A percentile compares a stretch with the other conserved stretches of the same genome.
phyloP scores from a whole-genome alignment of 768 basidiomycete genomes.

The Pleurotus tuoliensis region DNA sequence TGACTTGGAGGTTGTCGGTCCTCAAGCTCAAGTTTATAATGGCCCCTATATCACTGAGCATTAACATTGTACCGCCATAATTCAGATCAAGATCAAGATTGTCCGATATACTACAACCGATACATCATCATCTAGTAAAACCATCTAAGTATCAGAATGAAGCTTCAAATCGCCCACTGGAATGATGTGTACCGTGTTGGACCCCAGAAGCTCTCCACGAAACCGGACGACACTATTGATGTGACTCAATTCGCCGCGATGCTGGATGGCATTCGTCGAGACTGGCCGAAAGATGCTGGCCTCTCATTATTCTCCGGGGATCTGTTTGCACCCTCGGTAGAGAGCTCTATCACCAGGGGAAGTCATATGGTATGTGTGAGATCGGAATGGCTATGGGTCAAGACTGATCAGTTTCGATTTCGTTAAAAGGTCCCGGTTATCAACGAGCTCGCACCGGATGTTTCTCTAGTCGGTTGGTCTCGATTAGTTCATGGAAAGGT shows the following conservation, averaged over 20 bases:
- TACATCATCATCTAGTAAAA: background rate
- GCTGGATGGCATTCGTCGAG: conserved; percentile 55
- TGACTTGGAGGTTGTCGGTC: too few species aligned
- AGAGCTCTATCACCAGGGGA: conserved; percentile 84
- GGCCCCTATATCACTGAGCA: too few species aligned
- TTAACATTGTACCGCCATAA: too few species aligned
- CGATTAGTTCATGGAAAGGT: background rate
- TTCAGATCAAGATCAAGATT: too few species aligned
- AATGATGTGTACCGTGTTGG: conserved; percentile 83
- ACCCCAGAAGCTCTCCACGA: conserved; percentile 61
- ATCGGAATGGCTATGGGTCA: too few species aligned
- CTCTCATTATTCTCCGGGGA: conserved; percentile 87
- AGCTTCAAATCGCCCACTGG: conserved; percentile 57
- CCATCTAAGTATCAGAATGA: conserved; percentile 13
- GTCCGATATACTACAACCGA: too few species aligned
- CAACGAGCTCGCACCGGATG: conserved; percentile 77
- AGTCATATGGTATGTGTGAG: conserved; percentile 73
- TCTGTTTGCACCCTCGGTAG: conserved; percentile 81
- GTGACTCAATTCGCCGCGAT: conserved; percentile 83
- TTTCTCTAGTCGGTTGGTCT: conserved; percentile 69
- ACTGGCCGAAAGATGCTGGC: conserved; percentile 53
- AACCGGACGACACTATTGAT: conserved; percentile 64
- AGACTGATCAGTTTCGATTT: background rate
- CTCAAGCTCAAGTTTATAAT: too few species aligned
- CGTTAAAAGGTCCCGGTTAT: conserved; percentile 73